Evolutionary conservation across 129 eudicot genomes (phyloP), one percentile per base, ranked within the genome.

Genomic region (Tagetes patula): DNA sequence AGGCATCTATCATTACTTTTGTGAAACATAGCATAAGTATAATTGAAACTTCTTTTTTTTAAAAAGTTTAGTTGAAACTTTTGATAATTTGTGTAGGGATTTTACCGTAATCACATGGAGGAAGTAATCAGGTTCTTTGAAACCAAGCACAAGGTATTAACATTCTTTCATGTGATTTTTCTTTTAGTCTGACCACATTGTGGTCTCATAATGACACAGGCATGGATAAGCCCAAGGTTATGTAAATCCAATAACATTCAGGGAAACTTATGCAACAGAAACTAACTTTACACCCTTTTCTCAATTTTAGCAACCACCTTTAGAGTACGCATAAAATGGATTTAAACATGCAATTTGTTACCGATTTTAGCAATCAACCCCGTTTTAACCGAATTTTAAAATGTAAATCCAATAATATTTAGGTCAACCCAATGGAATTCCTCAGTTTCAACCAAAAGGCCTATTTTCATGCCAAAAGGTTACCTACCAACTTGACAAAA

Each of bases 41-140:
- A 8, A 20, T 54, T 52, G 36, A 61, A 60, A 34, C 47, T 61
- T 30, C 12, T 5, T 34, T 7, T 43, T n/a, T 47, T 5, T 2
- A 52, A 43, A 64, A 33, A 8, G 14, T 42, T 48, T 74, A 8
- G 50, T 75, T 55, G 27, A 36, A 43, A 46, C 37, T 12, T 45
- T 45, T 65, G 65, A 13, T 72, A 47, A 73, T 71, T n/a, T 73
- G 50, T 87, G 74, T 77, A 94, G 98, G 98, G 98, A 62, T 84
- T 94, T 75, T 94, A 94, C 69, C 88, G 98, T 41, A 94, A 94
- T 74, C 98, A 94, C 73, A 94, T 94, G 98, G 98, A 94, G 83
- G 98, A 94, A 90, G 98, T 94, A 8, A 90, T 94, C 70, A 86
- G 70, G 81, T 94, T 90, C 87, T 88, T 94, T 76, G 98, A 94